Evolutionary conservation across 2,329 filamentous ascomycete genomes (phyloP).

Genomic region (Exophiala bonariae): DNA sequence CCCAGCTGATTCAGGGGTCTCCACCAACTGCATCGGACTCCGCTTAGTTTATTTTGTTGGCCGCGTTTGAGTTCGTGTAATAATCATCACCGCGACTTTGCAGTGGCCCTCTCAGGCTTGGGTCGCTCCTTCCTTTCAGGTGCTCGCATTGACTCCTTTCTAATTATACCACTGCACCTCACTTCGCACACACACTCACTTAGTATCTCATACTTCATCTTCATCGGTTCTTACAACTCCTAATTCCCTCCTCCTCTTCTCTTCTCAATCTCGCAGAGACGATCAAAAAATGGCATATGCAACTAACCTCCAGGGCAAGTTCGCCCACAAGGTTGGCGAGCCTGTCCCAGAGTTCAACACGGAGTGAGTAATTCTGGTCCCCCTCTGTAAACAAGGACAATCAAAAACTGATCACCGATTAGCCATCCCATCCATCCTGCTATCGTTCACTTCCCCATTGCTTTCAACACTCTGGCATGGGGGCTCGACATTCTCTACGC

Average conservation of each 20-base stretch:
- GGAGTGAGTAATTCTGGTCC: conserved; percentile 18
- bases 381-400: background rate
- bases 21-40: conserved; percentile 18
- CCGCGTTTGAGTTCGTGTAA: no score
- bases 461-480: conserved; percentile 29
- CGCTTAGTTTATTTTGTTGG: conserved; percentile 15
- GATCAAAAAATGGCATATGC: conserved; percentile 26
- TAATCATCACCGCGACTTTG: no score
- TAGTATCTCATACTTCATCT: no score
- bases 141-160: no score
- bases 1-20: conserved; percentile 6
- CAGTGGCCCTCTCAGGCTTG: no score
- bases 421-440: conserved; percentile 27
- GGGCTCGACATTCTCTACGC: conserved; percentile 28
- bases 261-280: no score
- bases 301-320: conserved; percentile 28
- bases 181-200: no score
- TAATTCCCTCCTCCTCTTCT: background rate
- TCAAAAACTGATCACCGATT: background rate
- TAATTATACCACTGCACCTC: no score
- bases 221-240: no score
- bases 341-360: conserved; percentile 29
- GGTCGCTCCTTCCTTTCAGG: no score
- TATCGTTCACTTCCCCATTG: conserved; percentile 29
- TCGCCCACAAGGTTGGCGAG: conserved; percentile 27